A percentile compares a stretch with the other conserved stretches of the same genome.
phyloP scores from a whole-genome alignment of 768 basidiomycete genomes.

The Collybia sordida region DNA sequence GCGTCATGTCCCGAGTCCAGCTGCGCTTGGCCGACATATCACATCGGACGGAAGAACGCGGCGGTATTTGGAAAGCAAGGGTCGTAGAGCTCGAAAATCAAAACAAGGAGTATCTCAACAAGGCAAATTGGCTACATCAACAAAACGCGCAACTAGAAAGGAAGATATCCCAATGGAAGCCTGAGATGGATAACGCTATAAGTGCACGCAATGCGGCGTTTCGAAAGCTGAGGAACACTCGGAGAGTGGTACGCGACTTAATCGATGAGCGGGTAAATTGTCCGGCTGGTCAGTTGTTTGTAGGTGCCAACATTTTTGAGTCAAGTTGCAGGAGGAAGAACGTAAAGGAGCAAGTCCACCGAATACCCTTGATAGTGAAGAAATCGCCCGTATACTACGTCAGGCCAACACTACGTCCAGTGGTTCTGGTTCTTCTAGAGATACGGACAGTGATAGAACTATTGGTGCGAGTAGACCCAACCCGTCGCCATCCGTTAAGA shows the following conservation, averaged over 20 bases:
- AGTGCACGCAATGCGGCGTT: constrained; percentile 30
- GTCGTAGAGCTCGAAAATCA: constrained; percentile 37
- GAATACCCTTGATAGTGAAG: constrained; percentile 15
- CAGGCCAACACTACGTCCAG: constrained; percentile 15
- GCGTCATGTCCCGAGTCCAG: constrained; percentile 13
- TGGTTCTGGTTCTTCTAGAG: constrained; percentile 6
- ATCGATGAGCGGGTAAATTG: constrained; percentile 33
- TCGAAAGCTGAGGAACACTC: constrained; percentile 32
- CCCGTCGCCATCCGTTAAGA: no score
- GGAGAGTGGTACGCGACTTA: constrained; percentile 40
- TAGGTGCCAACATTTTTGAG: constrained; percentile 5
- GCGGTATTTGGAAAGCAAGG: constrained; percentile 20
- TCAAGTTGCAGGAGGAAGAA: constrained; percentile 9
- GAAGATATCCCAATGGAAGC: constrained; percentile 20
- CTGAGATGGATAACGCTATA: constrained; percentile 30
- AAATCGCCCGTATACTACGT: constrained; percentile 21
- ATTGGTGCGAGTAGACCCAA: constrained; percentile 9
- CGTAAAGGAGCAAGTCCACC: neutral
- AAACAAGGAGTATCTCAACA: constrained; percentile 20
- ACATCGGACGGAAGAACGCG: constrained; percentile 7
- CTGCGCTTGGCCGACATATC: constrained; percentile 10
- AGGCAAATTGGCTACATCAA: constrained; percentile 23
- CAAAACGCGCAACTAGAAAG: constrained; percentile 34
- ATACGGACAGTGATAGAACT: constrained; percentile 19
- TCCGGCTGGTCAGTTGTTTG: neutral